Evolutionary conservation across 257 asterid genomes (phyloP), one percentile per base, ranked within the genome.

Genomic region (Gardenia jasminoides): DNA sequence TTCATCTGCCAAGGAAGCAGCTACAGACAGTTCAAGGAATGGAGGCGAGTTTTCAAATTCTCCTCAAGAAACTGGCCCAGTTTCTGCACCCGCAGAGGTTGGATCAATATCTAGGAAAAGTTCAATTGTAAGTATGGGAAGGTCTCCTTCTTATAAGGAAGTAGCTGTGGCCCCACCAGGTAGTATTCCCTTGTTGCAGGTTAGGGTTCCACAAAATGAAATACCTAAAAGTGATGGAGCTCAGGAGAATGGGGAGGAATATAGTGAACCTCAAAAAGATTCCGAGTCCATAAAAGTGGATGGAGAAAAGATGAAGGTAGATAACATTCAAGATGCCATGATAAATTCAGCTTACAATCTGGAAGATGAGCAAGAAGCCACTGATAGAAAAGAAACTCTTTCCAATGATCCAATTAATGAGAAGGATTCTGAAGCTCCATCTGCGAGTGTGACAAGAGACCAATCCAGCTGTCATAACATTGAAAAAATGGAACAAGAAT

Each of bases 151-250:
- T 28, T 94, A 94, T 80, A 94, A 94, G 93, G 99, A 94, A 81
- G 99, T 94, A 78, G 97, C 99, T 75, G 83, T 94, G 82, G 99
- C 99, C 72, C 99, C 97, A 28, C 99, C 99, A 1, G 99, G 99
- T 80, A 87, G 97, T 82, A 88, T 95, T 81, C 86, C 91, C 47
- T 86, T 88, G 89, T 82, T 95, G 85, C 97, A 92, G 84, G 89
- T 72, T 64, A 87, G 87, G 82, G 85, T 66, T 82, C 84, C 88
- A 64, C 84, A 80, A 76, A 84, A 87, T 82, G 93, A 87, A 76
- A 75, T 80, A 72, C 82, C 81, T 44, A 58, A 78, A 52, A 72
- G 41, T 43, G 86, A 80, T 44, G 88, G 76, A 59, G 78, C 70
- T 77, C 84, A 75, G 72, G 86, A 82, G 81, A 79, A 78, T 79